These are phyloP conservation scores for Dittrichia graveolens DNA, from an alignment of 129 eudicot genomes.

Conservation along the genomic window DNA sequence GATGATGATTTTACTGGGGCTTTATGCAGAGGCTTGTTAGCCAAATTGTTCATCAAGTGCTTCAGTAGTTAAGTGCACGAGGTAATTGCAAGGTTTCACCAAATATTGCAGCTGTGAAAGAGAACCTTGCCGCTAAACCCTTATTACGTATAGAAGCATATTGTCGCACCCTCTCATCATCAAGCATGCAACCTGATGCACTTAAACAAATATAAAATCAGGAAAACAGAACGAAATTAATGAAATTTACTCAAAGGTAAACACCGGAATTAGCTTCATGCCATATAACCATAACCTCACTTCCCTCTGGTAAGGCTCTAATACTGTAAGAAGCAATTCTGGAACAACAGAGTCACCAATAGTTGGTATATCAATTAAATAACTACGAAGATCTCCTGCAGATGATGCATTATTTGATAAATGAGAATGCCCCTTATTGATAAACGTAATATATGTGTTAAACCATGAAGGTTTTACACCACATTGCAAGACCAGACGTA, in stretches of 20 bases:
- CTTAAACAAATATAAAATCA: constrained; percentile 17
- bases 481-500: constrained; percentile 83
- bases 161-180: constrained; percentile 71
- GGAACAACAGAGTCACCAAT: constrained; percentile 93
- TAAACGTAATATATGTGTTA: constrained; percentile 43
- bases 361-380: constrained; percentile 71
- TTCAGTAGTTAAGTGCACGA: constrained; percentile 77
- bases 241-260: constrained; percentile 14
- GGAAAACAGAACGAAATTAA: constrained; percentile 11
- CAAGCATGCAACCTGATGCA: constrained; percentile 80
- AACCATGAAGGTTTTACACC: constrained; percentile 96
- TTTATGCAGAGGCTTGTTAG: constrained; percentile 55
- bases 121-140: constrained; percentile 71
- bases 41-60: constrained; percentile 68
- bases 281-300: constrained; percentile 41
- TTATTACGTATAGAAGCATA: constrained; percentile 61
- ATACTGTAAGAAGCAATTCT: constrained; percentile 94
- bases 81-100: constrained; percentile 92
- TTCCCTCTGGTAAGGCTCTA: constrained; percentile 93
- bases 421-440: constrained; percentile 34
- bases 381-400: constrained; percentile 87
- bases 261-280: constrained; percentile 14
- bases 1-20: constrained; percentile 39
- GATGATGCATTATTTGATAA: constrained; percentile 50
- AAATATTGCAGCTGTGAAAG: constrained; percentile 91